These are phyloP conservation scores for Colletotrichum limetticola DNA, from an alignment of 2,329 filamentous ascomycete genomes.

Conservation along the genomic window DNA sequence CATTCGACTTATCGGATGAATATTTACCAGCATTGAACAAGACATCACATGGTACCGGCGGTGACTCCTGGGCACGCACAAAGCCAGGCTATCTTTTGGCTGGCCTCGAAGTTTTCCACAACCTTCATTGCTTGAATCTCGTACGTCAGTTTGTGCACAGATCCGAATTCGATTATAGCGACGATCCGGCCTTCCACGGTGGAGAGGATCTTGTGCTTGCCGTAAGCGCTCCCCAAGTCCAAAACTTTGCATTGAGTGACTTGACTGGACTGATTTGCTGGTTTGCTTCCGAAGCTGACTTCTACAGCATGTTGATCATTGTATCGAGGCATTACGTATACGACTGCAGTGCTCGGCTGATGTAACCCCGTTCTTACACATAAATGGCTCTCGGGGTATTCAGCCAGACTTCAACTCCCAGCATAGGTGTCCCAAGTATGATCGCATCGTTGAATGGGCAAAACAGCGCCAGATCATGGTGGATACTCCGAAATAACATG, in stretches of 20 bases:
- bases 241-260: neutral
- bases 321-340: conserved; percentile 22
- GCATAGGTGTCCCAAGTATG: conserved; percentile 24
- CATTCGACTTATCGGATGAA: conserved; percentile 16
- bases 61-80: conserved; percentile 16
- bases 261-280: too few relatives aligned
- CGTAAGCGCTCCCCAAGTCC: neutral
- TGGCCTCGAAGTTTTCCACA: conserved; percentile 68
- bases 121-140: conserved; percentile 62
- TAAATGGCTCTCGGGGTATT: conserved; percentile 1
- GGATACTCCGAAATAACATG: neutral
- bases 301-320: conserved; percentile 23
- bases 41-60: neutral
- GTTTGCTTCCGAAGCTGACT: neutral
- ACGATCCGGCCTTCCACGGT: conserved; percentile 21
- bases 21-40: conserved; percentile 13
- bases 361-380: conserved; percentile 23
- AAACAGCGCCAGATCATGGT: conserved; percentile 22
- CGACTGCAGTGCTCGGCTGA: conserved; percentile 10
- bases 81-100: conserved; percentile 15
- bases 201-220: conserved; percentile 14
- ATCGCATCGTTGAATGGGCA: conserved; percentile 21
- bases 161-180: conserved; percentile 16
- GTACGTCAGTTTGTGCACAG: conserved; percentile 42
- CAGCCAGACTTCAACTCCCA: conserved; percentile 25